These are phyloP conservation scores for Dactylorhiza incarnata DNA, from an alignment of 106 monocot genomes.

Conservation along the genomic window DNA sequence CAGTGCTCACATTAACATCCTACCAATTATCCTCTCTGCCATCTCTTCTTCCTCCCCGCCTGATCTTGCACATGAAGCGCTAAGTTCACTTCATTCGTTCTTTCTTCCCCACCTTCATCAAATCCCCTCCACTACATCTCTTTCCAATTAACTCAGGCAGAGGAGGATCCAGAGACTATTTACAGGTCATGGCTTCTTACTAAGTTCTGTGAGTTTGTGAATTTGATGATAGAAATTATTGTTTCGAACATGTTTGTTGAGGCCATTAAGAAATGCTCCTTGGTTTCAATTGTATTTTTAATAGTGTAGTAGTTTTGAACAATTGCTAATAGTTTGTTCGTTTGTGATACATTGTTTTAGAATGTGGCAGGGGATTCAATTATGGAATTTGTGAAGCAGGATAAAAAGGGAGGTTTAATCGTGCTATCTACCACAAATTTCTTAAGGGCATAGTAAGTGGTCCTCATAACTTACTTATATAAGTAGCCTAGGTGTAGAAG, in stretches of 20 bases:
- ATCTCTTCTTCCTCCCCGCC: conserved; percentile 50
- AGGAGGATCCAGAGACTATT: conserved; percentile 42
- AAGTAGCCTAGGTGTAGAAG: neutral
- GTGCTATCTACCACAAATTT: conserved; percentile 60
- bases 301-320: neutral
- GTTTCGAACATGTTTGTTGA: conserved; percentile 31
- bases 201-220: conserved; percentile 60
- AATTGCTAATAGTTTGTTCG: neutral
- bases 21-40: conserved; percentile 52
- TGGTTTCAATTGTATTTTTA: conserved; percentile 1
- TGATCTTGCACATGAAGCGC: conserved; percentile 45
- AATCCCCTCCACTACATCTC: conserved; percentile 27
- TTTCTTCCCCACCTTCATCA: conserved; percentile 69
- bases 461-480: neutral
- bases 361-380: conserved; percentile 71
- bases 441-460: conserved; percentile 53
- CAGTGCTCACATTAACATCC: conserved; percentile 69
- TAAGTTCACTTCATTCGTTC: conserved; percentile 78
- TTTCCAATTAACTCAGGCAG: neutral
- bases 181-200: conserved; percentile 60
- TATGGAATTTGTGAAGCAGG: conserved; percentile 86
- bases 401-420: conserved; percentile 61
- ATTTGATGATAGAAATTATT: conserved; percentile 36
- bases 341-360: conserved; percentile 17
- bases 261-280: conserved; percentile 29